Percentiles rank a stretch among this genome's conserved stretches.
These are phyloP conservation scores for Mycena chlorophos DNA, from an alignment of 768 basidiomycete genomes.

Conservation along the genomic window DNA sequence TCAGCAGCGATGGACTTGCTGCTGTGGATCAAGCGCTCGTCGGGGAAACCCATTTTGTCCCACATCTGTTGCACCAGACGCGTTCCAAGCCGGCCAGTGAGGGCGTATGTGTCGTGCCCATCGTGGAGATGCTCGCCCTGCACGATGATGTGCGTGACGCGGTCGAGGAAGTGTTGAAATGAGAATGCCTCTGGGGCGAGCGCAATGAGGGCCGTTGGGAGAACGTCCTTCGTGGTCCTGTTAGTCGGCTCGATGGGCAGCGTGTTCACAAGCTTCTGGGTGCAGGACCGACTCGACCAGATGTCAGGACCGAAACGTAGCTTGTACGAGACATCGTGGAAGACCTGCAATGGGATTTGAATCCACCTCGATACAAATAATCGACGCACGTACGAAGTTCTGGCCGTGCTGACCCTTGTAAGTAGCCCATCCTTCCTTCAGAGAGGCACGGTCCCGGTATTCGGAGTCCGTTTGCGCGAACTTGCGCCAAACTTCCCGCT, in stretches of 20 bases:
- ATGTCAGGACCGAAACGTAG: neutral
- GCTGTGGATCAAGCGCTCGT: conserved; percentile 3
- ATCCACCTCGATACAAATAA: neutral
- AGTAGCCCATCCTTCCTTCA: conserved; percentile 6
- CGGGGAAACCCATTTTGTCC: conserved; percentile 6
- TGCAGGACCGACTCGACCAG: conserved; percentile 12
- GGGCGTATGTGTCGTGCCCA: conserved; percentile 1
- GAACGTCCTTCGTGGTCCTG: too few relatives aligned
- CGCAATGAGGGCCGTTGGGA: conserved; percentile 7
- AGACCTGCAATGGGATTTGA: conserved; percentile 2
- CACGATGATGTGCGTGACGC: conserved; percentile 14
- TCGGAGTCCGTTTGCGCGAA: neutral
- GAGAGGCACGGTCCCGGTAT: neutral
- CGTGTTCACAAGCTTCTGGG: conserved; percentile 9
- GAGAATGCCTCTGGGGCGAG: conserved; percentile 15
- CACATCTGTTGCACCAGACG: conserved; percentile 10
- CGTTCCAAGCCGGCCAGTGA: neutral
- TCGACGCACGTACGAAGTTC: conserved; percentile 11
- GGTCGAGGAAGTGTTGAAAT: conserved; percentile 21
- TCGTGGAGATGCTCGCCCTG: conserved; percentile 13
- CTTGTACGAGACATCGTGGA: conserved; percentile 10
- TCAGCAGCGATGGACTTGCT: neutral
- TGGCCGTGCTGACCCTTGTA: conserved; percentile 19
- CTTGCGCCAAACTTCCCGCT: conserved; percentile 9
- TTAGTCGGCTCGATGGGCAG: conserved; percentile 5